phyloP scores from a whole-genome alignment of 768 basidiomycete species.

The Floccularia luteovirens region DNA sequence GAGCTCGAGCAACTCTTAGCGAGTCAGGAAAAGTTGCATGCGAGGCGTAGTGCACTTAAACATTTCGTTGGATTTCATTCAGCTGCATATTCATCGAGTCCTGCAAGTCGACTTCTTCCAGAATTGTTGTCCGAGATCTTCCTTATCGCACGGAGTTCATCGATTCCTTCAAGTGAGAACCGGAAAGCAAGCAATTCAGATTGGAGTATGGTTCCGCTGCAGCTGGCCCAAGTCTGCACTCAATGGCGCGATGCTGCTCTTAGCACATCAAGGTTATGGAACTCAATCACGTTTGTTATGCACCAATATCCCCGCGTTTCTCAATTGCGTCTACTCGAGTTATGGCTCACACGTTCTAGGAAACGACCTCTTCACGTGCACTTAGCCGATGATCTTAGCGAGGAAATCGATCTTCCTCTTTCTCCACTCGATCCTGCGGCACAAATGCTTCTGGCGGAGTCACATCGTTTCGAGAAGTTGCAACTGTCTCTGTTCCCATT shows the following conservation, averaged over 20 bases:
- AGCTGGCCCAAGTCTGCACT: not conserved
- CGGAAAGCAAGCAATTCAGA: not conserved
- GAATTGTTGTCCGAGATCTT: constrained; percentile 1
- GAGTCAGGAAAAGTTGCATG: too few species aligned
- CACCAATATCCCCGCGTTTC: not conserved
- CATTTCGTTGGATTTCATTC: not conserved
- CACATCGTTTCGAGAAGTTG: not conserved
- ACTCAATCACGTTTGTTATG: not conserved
- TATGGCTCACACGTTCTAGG: not conserved
- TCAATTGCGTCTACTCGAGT: not conserved
- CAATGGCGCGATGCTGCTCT: not conserved
- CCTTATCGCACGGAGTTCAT: not conserved
- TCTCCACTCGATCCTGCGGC: not conserved
- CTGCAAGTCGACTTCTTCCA: not conserved
- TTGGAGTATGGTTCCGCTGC: not conserved
- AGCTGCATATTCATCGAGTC: not conserved
- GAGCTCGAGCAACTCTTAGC: too few species aligned
- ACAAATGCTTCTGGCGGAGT: not conserved
- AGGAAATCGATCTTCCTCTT: not conserved
- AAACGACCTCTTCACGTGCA: not conserved
- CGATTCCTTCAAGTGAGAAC: not conserved
- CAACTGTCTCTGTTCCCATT: not conserved
- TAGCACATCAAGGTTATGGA: not conserved
- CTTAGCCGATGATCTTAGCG: not conserved
- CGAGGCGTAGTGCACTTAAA: not conserved